Percentiles rank a stretch among this genome's conserved stretches.
phyloP scores from a whole-genome alignment of 371 early-diverging fungal genomes.

The Saksenaea oblongispora region DNA sequence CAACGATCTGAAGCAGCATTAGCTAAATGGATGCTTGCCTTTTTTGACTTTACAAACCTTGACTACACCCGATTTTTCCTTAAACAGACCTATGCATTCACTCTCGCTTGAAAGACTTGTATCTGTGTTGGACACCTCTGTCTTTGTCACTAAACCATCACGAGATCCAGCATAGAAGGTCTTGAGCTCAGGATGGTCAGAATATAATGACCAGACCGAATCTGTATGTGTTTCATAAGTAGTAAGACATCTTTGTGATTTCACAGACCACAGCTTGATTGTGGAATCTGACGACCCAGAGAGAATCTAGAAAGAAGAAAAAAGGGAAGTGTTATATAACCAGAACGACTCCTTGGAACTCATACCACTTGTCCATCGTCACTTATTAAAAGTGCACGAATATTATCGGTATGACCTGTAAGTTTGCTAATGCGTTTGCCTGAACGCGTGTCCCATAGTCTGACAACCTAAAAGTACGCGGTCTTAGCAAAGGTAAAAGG shows the following conservation, averaged over 20 bases:
- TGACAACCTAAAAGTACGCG: slow-evolving; percentile 48
- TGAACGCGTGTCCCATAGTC: slow-evolving; percentile 87
- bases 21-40: not conserved
- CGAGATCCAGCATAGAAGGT: slow-evolving; percentile 92
- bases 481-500: not conserved
- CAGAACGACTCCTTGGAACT: not conserved
- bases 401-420: slow-evolving; percentile 92
- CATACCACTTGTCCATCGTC: slow-evolving; percentile 84
- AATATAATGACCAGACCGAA: slow-evolving; percentile 89
- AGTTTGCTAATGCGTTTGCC: slow-evolving; percentile 76
- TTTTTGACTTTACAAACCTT: slow-evolving; percentile 51
- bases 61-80: slow-evolving; percentile 80
- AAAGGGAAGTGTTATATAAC: not conserved
- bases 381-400: slow-evolving; percentile 84
- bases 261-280: slow-evolving; percentile 92
- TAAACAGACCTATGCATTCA: slow-evolving; percentile 84
- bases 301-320: slow-evolving; percentile 73
- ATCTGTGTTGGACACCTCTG: slow-evolving; percentile 43
- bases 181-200: slow-evolving; percentile 79
- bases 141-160: slow-evolving; percentile 89
- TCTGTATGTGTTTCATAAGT: slow-evolving; percentile 87
- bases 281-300: slow-evolving; percentile 91
- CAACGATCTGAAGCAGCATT: slow-evolving; percentile 55
- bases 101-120: slow-evolving; percentile 48
- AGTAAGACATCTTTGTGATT: slow-evolving; percentile 80